Conservation (phyloP, 2,329 filamentous ascomycete genomes). For the Thelonectria blattea region DNA sequence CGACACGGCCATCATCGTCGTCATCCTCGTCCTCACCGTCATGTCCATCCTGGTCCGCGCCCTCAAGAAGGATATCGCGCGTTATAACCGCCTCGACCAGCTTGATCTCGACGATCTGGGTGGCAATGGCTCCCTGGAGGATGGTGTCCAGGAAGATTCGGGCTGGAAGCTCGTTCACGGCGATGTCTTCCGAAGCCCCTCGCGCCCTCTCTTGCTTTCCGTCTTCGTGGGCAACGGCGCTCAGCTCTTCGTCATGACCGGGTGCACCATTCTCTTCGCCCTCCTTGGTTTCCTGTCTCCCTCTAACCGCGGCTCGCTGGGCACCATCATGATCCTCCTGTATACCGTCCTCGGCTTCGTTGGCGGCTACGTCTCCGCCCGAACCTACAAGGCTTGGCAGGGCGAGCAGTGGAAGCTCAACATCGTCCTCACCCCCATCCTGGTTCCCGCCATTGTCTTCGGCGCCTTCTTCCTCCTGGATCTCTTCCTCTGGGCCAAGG, state of each 20-base stretch:
- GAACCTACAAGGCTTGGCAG: slow-evolving; percentile 92
- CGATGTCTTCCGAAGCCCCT: slow-evolving; percentile 91
- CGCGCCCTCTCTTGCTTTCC: slow-evolving; percentile 81
- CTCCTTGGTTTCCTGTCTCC: slow-evolving; percentile 94
- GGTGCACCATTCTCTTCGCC: slow-evolving; percentile 90
- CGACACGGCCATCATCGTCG: slow-evolving; percentile 92
- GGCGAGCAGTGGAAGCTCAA: slow-evolving; percentile 95
- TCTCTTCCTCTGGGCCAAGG: slow-evolving; percentile 93
- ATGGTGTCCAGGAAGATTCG: slow-evolving; percentile 95
- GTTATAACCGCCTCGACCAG: slow-evolving; percentile 93
- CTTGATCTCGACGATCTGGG: slow-evolving; percentile 90
- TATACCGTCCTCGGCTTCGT: slow-evolving; percentile 94
- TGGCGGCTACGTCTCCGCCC: slow-evolving; percentile 86
- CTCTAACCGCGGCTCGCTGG: slow-evolving; percentile 91
- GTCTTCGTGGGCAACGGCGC: slow-evolving; percentile 91
- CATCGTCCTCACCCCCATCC: slow-evolving; percentile 83
- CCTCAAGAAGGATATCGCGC: slow-evolving; percentile 90
- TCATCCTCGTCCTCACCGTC: slow-evolving; percentile 90
- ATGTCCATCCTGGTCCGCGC: slow-evolving; percentile 89
- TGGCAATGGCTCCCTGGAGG: slow-evolving; percentile 79
- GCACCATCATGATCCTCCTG: slow-evolving; percentile 89
- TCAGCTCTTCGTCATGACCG: slow-evolving; percentile 97
- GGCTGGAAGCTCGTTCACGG: slow-evolving; percentile 99
- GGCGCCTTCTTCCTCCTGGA: slow-evolving; percentile 89
- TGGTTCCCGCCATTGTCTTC: slow-evolving; percentile 89